Evolutionary conservation across 2,329 filamentous ascomycete species (phyloP), one percentile per base, ranked within the genome.

Genomic region (Diaporthe helianthi): DNA sequence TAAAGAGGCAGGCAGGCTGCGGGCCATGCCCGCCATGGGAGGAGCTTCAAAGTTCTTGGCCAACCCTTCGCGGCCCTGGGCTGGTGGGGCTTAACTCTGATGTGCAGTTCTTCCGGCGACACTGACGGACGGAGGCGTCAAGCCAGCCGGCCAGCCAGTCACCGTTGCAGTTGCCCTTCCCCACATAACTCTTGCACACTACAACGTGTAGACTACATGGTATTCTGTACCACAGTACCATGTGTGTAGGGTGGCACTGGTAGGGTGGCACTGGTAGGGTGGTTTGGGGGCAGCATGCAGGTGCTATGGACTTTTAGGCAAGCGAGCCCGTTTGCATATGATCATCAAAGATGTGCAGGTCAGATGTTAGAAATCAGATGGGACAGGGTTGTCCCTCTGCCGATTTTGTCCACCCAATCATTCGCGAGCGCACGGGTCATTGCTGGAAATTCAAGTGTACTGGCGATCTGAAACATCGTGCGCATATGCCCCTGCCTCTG

Each of bases 331-430:
- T 58, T 36, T 55, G 69, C 60, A 69, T 67, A 65, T 69, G 54
- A 53, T 63, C 47, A 64, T 67, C 68, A 58, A 53, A 29, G 52
- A 58, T 66, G 72, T 74, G 73, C 74, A 74, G 63, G 72, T 73
- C 72, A 73, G 64, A 67, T 63, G 68, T 49, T 38, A 38, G 31
- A 55, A 26, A 38, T 47, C 46, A 33, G 65, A 54, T 55, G 44
- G 47, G 41, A n/a, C 52, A 67, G 44, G 31, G 52, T 58, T 55
- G 41, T 51, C 53, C 51, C 31, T 47, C 38, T 49, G 52, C 65
- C 64, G 44, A 54, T 54, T 66, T 66, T 55, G 51, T 66, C 36
- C 47, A 46, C n/a, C 51, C 58, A 63, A 63, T 63, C 58, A 49
- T 49, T 36, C 44, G 44, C n/a, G 44, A 63, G 44, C 13, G 29